Base-by-base conservation (phyloP, 805 yeast genomes). In the Wickerhamiella dianesei region DNA sequence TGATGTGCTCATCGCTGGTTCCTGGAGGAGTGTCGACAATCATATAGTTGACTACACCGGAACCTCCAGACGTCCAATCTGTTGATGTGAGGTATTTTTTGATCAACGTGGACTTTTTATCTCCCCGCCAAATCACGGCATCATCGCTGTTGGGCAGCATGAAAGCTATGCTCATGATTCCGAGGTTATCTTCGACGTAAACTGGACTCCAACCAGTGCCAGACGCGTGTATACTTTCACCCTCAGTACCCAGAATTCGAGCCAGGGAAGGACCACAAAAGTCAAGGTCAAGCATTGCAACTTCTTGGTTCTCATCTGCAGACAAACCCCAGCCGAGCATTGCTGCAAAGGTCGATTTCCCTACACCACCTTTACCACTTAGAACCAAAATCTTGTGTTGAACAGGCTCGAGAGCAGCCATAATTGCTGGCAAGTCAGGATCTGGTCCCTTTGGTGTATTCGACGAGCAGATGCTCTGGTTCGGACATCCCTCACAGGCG, bases 21-120 rank as follows among this genome's bases (percentile, higher is more conserved):
- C 99, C 98, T 0, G 99, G 99, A 0, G 98, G 99, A 0, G 99
- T 92, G 59, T 92, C 99, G 16, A 92, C 82, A 14, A 92, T 74
- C 54, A 92, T 69, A 58, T 83, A 92, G 62, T 92, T 96, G 13
- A 70, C 56, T 6, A 19, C 18, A 19, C 41, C 41, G 17, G 41
- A 39, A 4, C 41, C 41, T 5, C 56, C 56, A 19, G 48, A 21
- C 13, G 57, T 53, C 99, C 99, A 92, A 57, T 85, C 87, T 2
- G 92, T 96, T 56, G 89, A 96, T 59, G 83, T 86, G 46, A 92
- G 69, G 57, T 92, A 92, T 66, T 87, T 95, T 59, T 92, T 92
- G 45, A 92, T 92, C 43, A 92, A 70, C 0, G 94, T 87, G 56
- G 84, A 87, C 66, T 92, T 92, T 68, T 92, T 92, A n/a, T 86